Evolutionary conservation across 148 eudicot genomes (phyloP), one percentile per base, ranked within the genome.

Genomic region (Rhododendron kiyosumense): DNA sequence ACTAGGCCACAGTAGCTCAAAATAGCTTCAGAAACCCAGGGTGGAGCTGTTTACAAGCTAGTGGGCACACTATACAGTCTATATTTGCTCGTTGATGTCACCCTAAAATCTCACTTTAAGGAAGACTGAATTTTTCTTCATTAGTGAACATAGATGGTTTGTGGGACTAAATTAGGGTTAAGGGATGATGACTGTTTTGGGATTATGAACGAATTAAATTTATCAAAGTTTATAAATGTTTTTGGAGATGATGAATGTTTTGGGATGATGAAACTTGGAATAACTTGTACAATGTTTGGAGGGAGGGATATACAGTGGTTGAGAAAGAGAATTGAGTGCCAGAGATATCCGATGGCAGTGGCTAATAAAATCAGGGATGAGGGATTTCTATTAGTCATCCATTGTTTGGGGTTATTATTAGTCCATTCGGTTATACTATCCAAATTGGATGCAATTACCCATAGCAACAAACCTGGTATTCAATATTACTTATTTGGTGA

Each of bases 11-110:
- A 83, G 36, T 30, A 76, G 4, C 36, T 45, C n/a, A 28, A 14
- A 82, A 41, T 73, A 43, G 84, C 76, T 83, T 65, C 49, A 83
- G 36, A 52, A 41, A 83, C 24, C 24, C 52, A 63, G 84, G 76
- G 26, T 83, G 28, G 24, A 34, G 32, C 30, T 57, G 45, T 61
- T 83, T 20, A 41, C 22, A 3, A 38, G 76, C 38, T 65, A 63
- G 18, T 28, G 12, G 43, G 30, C 24, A 2, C 22, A 36, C 7
- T 69, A 67, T 81, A 69, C n/a, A 6, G 73, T 59, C 45, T 30
- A 32, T 26, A 85, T 48, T 43, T 63, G 61, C 69, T 26, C 26
- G 32, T 46, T 30, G 75, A 28, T 61, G 22, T 79, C 63, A 80
- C 22, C 48, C 57, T 30, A n/a, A 85, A 30, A 75, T 18, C 30